Evolutionary conservation across 345 rosid genomes (phyloP), one percentile per base, ranked within the genome.

Genomic region (Crucihimalaya himalaica): DNA sequence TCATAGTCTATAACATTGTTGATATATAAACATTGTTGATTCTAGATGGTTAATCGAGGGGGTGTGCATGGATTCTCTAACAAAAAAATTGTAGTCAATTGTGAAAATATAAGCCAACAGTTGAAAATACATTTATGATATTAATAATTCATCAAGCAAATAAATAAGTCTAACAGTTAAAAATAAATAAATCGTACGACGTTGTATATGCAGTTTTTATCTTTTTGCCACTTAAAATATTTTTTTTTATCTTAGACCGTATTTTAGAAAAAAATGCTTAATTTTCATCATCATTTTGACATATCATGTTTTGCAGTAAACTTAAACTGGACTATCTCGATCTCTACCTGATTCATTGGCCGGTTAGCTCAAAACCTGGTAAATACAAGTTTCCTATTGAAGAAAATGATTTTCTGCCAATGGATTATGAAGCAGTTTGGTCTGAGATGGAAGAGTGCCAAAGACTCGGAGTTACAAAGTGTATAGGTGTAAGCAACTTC

Each of bases 401-500:
- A 67, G 80, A 87, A 57, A 89, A 86, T 63, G 86, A 89, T 34
- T 83, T 93, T 32, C 19, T 86, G 1, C 78, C 87, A 2, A 82
- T 89, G 90, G 91, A 94, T 63, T 88, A 80, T 51, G 76, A 67
- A 58, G 78, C 77, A 27, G 87, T 91, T 7, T 89, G 98, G 95
- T 82, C 73, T 8, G 95, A 86, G 29, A 91, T 93, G 97, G 94
- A 88, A 45, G 85, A 87, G 19, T 87, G 96, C 47, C 84, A 84
- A 45, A 88, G 68, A 54, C 82, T 83, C 3, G 96, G 97, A 8
- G 85, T 85, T 21, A 75, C 96, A 6, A 86, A 89, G 54, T 80
- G 85, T 74, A 91, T 94, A 18, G 94, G 98, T 5, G 96, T 91
- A 51, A 84, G 94, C 82, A 91, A 91, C 63, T 91, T 91, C 82